phyloP scores from a whole-genome alignment of 192 early-diverging fungal genomes.

The Jimgerdemannia flammicorona region DNA sequence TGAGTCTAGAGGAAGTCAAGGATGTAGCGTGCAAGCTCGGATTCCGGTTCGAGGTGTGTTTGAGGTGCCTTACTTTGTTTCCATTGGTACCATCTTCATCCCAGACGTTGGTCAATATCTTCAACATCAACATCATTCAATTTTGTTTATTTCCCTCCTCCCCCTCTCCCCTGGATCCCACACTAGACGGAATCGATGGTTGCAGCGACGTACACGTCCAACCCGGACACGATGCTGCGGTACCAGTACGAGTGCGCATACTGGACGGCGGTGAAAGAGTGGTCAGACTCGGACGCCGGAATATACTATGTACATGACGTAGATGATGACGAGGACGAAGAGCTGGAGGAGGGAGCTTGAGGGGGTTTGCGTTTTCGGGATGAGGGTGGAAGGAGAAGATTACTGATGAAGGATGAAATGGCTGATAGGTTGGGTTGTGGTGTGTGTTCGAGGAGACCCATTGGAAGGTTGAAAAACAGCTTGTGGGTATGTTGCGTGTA shows the following conservation, averaged over 20 bases:
- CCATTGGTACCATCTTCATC: neutral
- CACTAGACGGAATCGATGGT: constrained; percentile 54
- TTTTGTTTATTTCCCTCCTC: neutral
- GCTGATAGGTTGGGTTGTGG: too few species aligned
- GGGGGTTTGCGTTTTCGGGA: too few species aligned
- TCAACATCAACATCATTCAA: neutral
- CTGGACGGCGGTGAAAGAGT: constrained; percentile 59
- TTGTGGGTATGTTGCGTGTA: too few species aligned
- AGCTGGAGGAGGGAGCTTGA: neutral
- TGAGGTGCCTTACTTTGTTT: neutral
- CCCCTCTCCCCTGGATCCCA: neutral
- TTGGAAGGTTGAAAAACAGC: too few species aligned
- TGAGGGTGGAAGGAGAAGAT: too few species aligned
- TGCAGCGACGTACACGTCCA: constrained; percentile 68
- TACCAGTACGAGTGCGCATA: constrained; percentile 76
- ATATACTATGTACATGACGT: neutral
- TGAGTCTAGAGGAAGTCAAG: constrained; percentile 81
- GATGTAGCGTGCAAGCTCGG: constrained; percentile 55
- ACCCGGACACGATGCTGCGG: constrained; percentile 75
- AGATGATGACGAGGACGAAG: neutral
- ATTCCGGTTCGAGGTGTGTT: constrained; percentile 64
- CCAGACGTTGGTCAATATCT: too few species aligned
- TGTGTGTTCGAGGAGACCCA: too few species aligned
- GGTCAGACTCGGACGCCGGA: neutral
- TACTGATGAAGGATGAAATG: too few species aligned